Base-by-base conservation (phyloP, 176 grass and related monocot species). In the Cymbopogon citratus region DNA sequence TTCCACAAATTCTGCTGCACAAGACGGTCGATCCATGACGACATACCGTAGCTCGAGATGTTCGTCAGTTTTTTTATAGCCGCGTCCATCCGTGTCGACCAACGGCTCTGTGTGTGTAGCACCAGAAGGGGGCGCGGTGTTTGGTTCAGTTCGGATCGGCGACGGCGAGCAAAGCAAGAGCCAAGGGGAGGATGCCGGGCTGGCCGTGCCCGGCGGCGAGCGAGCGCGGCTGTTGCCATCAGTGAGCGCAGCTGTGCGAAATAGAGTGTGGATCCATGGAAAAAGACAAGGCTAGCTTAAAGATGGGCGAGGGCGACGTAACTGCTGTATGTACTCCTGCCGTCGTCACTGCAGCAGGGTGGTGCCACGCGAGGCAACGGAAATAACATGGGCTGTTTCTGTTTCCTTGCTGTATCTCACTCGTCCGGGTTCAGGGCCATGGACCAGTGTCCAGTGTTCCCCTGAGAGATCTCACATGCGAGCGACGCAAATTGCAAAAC, bases 341-440 rank as follows among this genome's bases (percentile, higher is more conserved):
- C 11, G 15, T 3, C 61, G 15, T 63, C 66, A 11, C 66, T 38
- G 28, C 43, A 72, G 6, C 5, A 79, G 40, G 45, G 31, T 25
- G 41, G 67, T 57, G 15, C 38, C 19, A 25, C 18, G 48, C 48
- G 5, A 51, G 48, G 62, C 78, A 46, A 75, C 27, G 15, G 28
- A 69, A 76, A 81, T 27, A 60, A 82, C 78, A 70, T 82, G 85
- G 79, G 62, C 7, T 81, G 71, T 56, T 66, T 57, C 25, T 81
- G 63, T 41, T 65, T 67, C 24, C 18, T 12, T 66, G 1, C 18
- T 63, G 12, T 31, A 49, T 28, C 13, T 36, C 12, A 13, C 19
- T 13, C 38, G 9, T 51, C 16, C 27, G 2, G 70, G 23, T 71
- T 27, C 14, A 48, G 46, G 41, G 10, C 26, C 15, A 9, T 2